These are phyloP conservation scores for Sugiyamaella marilandica DNA, from an alignment of 805 yeast genomes.

Conservation along the genomic window DNA sequence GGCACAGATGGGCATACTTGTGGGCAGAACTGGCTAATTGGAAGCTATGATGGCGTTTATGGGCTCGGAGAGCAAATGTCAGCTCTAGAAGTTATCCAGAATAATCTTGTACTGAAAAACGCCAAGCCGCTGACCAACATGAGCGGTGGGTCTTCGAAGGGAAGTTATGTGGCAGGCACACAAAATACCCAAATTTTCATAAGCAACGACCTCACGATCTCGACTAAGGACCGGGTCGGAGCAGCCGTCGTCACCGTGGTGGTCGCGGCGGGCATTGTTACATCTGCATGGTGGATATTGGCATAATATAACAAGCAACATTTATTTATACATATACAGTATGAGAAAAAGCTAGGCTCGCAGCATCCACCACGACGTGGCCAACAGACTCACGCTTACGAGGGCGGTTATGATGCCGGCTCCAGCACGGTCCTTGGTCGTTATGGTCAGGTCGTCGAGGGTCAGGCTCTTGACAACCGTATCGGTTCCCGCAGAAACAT, in stretches of 20 bases:
- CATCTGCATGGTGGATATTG: conserved; percentile 22
- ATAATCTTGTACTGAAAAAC: conserved; percentile 32
- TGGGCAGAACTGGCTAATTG: conserved; percentile 69
- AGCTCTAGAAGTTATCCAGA: conserved; percentile 54
- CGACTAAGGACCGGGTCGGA: conserved; percentile 23
- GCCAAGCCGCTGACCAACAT: conserved; percentile 56
- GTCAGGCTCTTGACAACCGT: conserved; percentile 18
- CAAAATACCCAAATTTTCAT: background rate
- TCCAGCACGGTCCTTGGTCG: conserved; percentile 72
- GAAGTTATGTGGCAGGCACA: conserved; percentile 71
- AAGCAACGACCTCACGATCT: conserved; percentile 24
- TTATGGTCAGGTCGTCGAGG: conserved; percentile 36
- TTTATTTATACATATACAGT: background rate
- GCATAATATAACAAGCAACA: conserved; percentile 34
- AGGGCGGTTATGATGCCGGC: conserved; percentile 85
- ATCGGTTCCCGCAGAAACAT: conserved; percentile 63
- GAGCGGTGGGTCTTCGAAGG: conserved; percentile 65
- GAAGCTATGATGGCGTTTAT: conserved; percentile 64
- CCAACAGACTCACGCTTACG: conserved; percentile 54
- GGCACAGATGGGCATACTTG: conserved; percentile 87
- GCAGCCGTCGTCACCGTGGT: conserved; percentile 25
- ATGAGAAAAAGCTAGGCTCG: conserved; percentile 5
- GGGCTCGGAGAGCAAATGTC: conserved; percentile 92
- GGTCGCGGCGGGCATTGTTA: conserved; percentile 15
- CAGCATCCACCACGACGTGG: conserved; percentile 75